A percentile compares a stretch with the other conserved stretches of the same genome.
These are phyloP conservation scores for Botrytis pseudocinerea DNA, from an alignment of 2,329 filamentous ascomycete genomes.

Conservation along the genomic window DNA sequence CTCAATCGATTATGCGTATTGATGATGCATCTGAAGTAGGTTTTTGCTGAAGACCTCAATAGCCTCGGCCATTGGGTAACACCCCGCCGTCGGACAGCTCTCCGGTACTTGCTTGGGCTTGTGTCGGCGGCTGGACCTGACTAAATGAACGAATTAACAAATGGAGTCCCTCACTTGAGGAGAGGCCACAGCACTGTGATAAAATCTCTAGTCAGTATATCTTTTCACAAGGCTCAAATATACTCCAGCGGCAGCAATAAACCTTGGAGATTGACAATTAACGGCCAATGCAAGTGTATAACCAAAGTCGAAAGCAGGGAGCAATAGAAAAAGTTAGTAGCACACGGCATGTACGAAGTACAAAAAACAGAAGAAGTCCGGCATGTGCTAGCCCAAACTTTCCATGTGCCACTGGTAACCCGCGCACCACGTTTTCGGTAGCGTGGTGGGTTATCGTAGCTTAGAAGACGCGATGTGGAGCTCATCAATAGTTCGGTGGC, in stretches of 20 bases:
- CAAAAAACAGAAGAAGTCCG: neutral
- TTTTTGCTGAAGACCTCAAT: neutral
- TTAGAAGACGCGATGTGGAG: constrained; percentile 1
- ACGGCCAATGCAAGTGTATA: neutral
- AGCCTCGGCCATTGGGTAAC: neutral
- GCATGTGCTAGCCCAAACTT: neutral
- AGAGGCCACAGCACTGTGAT: neutral
- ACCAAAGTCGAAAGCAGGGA: neutral
- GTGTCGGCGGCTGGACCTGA: neutral
- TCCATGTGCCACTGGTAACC: neutral
- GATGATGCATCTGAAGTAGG: neutral
- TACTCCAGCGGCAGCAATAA: neutral
- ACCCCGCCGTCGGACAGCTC: neutral
- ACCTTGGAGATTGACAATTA: neutral
- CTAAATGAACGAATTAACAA: neutral
- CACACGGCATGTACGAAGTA: neutral
- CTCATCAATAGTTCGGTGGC: neutral
- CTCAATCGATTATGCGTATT: neutral
- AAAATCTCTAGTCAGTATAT: neutral
- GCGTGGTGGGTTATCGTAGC: neutral
- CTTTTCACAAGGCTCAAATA: neutral
- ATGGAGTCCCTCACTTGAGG: neutral
- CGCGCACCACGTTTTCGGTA: neutral
- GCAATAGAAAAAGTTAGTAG: neutral
- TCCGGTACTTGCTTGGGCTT: neutral